Conservation (phyloP, 1,284 basidiomycete species). For the Leccinum olivaceoglutinosum region DNA sequence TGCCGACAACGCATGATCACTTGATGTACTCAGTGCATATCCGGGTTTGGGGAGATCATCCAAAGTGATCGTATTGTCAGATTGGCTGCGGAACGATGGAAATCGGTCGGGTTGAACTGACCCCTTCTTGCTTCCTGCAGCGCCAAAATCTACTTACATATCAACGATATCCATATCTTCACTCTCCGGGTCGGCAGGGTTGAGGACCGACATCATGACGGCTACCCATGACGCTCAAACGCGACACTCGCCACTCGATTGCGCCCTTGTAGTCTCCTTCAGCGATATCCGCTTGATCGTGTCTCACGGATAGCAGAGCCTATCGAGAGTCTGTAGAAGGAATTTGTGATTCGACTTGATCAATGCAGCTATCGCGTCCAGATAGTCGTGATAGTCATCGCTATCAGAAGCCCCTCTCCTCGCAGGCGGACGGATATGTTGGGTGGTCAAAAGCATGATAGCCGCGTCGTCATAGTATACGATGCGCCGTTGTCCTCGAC, state of each 20-base stretch:
- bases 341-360: conserved; percentile 49
- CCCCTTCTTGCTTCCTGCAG: conserved; percentile 24
- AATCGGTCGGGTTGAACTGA: conserved; percentile 18
- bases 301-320: conserved; percentile 54
- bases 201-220: conserved; percentile 37
- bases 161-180: conserved; percentile 52
- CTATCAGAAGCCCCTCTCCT: conserved; percentile 31
- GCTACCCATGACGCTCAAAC: conserved; percentile 53
- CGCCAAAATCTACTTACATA: conserved; percentile 50
- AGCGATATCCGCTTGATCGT: conserved; percentile 62
- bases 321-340: conserved; percentile 55
- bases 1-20: conserved; percentile 23
- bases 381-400: conserved; percentile 38
- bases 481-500: conserved; percentile 34
- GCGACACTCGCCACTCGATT: conserved; percentile 69
- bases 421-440: conserved; percentile 43
- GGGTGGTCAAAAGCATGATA: conserved; percentile 50
- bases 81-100: conserved; percentile 30
- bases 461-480: conserved; percentile 64
- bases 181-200: conserved; percentile 35
- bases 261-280: conserved; percentile 65
- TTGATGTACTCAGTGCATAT: conserved; percentile 20
- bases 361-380: conserved; percentile 45
- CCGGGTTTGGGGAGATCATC: conserved; percentile 22
- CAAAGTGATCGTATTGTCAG: conserved; percentile 31